Base-by-base conservation (phyloP, 225 moss, liverwort and hornwort genomes). In the Marchantia polymorpha region DNA sequence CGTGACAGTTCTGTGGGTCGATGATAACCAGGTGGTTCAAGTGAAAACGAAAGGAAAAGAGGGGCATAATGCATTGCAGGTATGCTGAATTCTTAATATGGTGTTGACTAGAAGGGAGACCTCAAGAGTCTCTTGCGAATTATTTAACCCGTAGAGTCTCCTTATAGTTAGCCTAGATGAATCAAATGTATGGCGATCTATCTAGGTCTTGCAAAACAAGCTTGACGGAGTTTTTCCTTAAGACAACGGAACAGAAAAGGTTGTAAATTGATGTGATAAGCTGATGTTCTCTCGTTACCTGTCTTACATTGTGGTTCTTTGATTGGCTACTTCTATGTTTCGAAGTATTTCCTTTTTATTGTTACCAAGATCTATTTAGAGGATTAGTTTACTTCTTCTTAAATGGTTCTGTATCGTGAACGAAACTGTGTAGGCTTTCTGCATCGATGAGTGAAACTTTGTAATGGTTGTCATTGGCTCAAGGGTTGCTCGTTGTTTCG, bases 21-120 rank as follows among this genome's bases (percentile, higher is more conserved):
- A 99, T 73, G 99, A 99, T 78, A 99, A 99, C 74, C 99, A 90
- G 74, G 99, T 99, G 67, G 91, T 93, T 80, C 99, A 99, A 86
- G 87, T 95, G 27, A 99, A 99, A 87, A 93, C 92, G 4, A 84
- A 87, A 76, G 92, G 88, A 9, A 92, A 91, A 55, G 90, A 99
- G 75, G 99, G 93, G 1, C 93, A 93, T 71, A 86, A 80, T 29
- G 99, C 95, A 58, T 86, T 99, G 65, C 95, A 93, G 93, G 95
- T 96, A 74, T 65, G 69, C 71, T 66, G n/a, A 73, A 49, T 8
- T 82, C 26, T 63, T 46, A 63, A 49, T 11, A 71, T 50, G 47
- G 20, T 48, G n/a, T 10, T 9, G 20, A 70, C 3, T 47, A 27
- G 8, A 64, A 26, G 59, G 29, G 2, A 10, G 3, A 27, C 4